Percentiles rank a stretch among this genome's conserved stretches.
Conservation (phyloP, 2,329 filamentous ascomycete species). For the Lecanoromycetidae sp. region DNA sequence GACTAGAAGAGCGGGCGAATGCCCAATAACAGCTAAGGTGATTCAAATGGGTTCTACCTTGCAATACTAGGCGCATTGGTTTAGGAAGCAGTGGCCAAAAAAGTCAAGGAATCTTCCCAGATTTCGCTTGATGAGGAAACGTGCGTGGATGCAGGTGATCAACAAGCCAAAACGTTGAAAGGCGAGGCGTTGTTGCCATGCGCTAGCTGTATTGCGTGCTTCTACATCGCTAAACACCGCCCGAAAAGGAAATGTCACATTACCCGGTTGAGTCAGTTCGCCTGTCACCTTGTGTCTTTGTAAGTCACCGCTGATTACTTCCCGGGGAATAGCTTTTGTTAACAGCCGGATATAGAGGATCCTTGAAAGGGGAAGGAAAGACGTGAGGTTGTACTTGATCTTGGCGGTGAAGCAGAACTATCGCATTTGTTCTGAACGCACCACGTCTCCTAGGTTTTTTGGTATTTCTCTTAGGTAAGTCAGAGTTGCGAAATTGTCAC, state of each 20-base stretch:
- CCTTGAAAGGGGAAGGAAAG: too few species aligned
- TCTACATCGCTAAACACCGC: background rate
- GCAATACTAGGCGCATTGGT: background rate
- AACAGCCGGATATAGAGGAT: too few species aligned
- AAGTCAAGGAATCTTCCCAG: background rate
- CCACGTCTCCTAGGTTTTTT: too few species aligned
- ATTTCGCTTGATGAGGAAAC: background rate
- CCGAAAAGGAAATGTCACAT: background rate
- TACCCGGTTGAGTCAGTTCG: background rate
- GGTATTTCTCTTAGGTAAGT: too few species aligned
- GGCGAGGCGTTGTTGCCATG: background rate
- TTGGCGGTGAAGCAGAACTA: too few species aligned
- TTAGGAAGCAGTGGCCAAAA: background rate
- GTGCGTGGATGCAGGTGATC: background rate
- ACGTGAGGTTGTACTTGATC: too few species aligned
- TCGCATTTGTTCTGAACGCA: too few species aligned
- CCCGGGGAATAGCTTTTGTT: too few species aligned
- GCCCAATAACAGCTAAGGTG: background rate
- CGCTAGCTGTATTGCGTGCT: slow-evolving; percentile 2
- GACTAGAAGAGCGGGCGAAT: background rate
- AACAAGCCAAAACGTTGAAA: too few species aligned
- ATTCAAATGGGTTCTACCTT: background rate
- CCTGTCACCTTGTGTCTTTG: background rate
- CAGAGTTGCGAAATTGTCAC: too few species aligned
- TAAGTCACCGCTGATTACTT: too few species aligned